phyloP scores from a whole-genome alignment of 1,284 basidiomycete species.

The Xerocomus minutiporus region DNA sequence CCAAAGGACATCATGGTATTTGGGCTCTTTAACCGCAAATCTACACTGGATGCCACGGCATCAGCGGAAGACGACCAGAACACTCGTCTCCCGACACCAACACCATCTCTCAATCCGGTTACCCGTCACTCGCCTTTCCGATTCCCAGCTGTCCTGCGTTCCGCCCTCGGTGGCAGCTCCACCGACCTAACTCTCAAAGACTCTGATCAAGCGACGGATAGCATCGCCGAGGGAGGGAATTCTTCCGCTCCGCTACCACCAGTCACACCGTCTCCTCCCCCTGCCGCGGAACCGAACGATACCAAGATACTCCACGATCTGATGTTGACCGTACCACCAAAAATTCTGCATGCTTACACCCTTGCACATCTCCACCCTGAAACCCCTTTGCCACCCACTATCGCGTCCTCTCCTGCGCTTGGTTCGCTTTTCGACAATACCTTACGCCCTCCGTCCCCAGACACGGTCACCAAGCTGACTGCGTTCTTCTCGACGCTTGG shows the following conservation, averaged over 20 bases:
- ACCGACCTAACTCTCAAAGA: constrained; percentile 17
- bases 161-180: constrained; percentile 21
- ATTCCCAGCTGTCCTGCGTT: constrained; percentile 23
- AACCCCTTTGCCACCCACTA: constrained; percentile 15
- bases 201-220: constrained; percentile 7
- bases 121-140: constrained; percentile 28
- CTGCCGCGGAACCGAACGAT: constrained; percentile 10
- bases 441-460: constrained; percentile 28
- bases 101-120: constrained; percentile 42
- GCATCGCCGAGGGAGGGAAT: constrained; percentile 7
- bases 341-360: constrained; percentile 60
- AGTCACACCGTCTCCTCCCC: constrained; percentile 26
- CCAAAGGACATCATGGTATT: constrained; percentile 41
- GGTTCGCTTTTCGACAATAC: constrained; percentile 3
- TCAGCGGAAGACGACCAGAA: constrained; percentile 14
- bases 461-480: constrained; percentile 40
- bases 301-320: constrained; percentile 43
- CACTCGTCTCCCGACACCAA: constrained; percentile 48
- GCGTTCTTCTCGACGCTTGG: constrained; percentile 55
- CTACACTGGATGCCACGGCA: constrained; percentile 9
- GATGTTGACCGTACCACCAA: constrained; percentile 58
- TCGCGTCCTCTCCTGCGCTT: constrained; percentile 3
- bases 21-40: constrained; percentile 46
- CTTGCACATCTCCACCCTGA: constrained; percentile 43
- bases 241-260: constrained; percentile 17